Evolutionary conservation across 495 filamentous ascomycete species (phyloP).

Genomic region (Xylaria intraflava): DNA sequence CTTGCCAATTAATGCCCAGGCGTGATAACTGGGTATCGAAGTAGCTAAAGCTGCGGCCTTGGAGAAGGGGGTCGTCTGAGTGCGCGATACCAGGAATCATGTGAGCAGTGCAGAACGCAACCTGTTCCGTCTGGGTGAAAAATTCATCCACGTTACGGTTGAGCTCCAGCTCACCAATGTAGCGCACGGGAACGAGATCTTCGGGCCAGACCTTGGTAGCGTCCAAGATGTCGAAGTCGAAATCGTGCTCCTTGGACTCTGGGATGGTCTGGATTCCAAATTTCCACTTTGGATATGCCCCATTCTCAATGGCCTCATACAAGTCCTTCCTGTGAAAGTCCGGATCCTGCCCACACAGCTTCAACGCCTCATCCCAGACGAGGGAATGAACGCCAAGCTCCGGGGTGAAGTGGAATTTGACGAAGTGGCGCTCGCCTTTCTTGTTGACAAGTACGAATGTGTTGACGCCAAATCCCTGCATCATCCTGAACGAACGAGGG

Average conservation of each 20-base stretch:
- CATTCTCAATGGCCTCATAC: conserved; percentile 69
- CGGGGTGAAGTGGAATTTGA: conserved; percentile 78
- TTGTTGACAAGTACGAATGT: conserved; percentile 69
- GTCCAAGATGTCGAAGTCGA: conserved; percentile 87
- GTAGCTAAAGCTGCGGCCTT: conserved; percentile 83
- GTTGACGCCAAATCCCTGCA: conserved; percentile 89
- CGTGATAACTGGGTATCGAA: conserved; percentile 80
- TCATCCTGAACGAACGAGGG: conserved; percentile 78
- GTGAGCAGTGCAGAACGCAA: conserved; percentile 81
- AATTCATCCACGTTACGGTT: conserved; percentile 82
- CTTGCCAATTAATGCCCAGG: conserved; percentile 78
- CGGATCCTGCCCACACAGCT: conserved; percentile 73
- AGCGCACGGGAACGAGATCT: conserved; percentile 68
- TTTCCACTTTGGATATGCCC: conserved; percentile 71
- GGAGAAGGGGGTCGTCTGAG: conserved; percentile 75
- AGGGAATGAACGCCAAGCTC: conserved; percentile 76
- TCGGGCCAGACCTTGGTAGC: conserved; percentile 93
- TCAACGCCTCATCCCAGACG: conserved; percentile 84
- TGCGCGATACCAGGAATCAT: conserved; percentile 83
- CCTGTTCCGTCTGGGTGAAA: conserved; percentile 78
- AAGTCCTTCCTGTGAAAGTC: conserved; percentile 87
- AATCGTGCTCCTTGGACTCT: conserved; percentile 66
- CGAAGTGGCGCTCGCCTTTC: conserved; percentile 64
- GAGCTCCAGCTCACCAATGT: conserved; percentile 75
- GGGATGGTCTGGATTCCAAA: conserved; percentile 74